Percentiles rank a stretch among this genome's conserved stretches.
These are phyloP conservation scores for Penicillium cosmopolitanum DNA, from an alignment of 495 filamentous ascomycete genomes.

Conservation along the genomic window DNA sequence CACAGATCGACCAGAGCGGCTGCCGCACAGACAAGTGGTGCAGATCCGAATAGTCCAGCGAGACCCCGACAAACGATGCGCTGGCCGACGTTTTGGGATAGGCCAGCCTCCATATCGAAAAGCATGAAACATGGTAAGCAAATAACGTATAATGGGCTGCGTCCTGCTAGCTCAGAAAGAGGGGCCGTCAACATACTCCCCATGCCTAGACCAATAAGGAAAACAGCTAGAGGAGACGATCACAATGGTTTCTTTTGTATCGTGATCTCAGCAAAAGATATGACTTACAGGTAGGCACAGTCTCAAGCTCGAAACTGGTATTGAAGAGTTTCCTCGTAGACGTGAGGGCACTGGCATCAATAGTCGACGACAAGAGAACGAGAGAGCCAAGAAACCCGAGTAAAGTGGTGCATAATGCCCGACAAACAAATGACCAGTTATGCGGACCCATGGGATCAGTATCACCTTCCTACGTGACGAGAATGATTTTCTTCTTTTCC, in stretches of 20 bases:
- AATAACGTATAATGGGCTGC: conserved; percentile 53
- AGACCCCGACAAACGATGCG: conserved; percentile 46
- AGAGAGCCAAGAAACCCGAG: conserved; percentile 53
- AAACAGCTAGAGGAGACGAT: conserved; percentile 34
- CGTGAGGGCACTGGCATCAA: conserved; percentile 43
- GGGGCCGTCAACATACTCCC: conserved; percentile 47
- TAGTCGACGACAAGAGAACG: conserved; percentile 49
- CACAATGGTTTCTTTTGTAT: conserved; percentile 16
- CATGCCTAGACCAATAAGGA: conserved; percentile 58
- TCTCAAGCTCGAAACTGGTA: conserved; percentile 18
- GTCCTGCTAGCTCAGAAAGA: conserved; percentile 57
- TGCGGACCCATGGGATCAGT: conserved; percentile 58
- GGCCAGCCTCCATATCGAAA: conserved; percentile 46
- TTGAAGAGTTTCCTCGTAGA: conserved; percentile 8
- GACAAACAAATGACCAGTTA: conserved; percentile 52
- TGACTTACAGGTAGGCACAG: conserved; percentile 26
- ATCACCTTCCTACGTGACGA: conserved; percentile 59
- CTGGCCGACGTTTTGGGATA: conserved; percentile 43
- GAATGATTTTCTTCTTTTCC: conserved; percentile 47
- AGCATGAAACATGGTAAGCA: conserved; percentile 42
- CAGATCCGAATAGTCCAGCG: conserved; percentile 48
- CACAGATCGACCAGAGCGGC: conserved; percentile 45
- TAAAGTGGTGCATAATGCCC: conserved; percentile 42
- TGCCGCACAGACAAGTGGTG: conserved; percentile 38
- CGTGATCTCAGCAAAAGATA: conserved; percentile 42